These are phyloP conservation scores for Trichoderma citrinoviride DNA, from an alignment of 2,329 filamentous ascomycete genomes.

Conservation along the genomic window DNA sequence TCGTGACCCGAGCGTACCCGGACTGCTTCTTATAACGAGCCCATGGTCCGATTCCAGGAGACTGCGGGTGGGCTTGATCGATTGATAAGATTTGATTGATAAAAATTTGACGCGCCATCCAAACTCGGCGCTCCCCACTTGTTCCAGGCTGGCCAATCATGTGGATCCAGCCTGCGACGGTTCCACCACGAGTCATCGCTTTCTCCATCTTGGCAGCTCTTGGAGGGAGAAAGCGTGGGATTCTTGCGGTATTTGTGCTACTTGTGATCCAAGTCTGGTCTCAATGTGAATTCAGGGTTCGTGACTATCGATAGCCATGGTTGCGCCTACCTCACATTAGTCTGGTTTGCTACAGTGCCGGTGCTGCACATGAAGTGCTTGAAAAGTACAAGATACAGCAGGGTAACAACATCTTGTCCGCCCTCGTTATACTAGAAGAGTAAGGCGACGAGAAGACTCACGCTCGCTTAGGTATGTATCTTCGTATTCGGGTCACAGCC, in stretches of 20 bases:
- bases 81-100: conserved; percentile 52
- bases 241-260: conserved; percentile 3
- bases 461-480: neutral
- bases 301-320: neutral
- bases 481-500: conserved; percentile 6
- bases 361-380: too few relatives aligned
- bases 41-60: conserved; percentile 39
- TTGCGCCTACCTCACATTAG: neutral
- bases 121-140: neutral
- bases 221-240: neutral
- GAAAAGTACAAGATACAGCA: too few relatives aligned
- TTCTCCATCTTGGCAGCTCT: neutral
- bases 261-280: neutral
- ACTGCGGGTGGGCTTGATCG: conserved; percentile 38
- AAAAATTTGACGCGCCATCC: conserved; percentile 32
- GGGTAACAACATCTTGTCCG: too few relatives aligned
- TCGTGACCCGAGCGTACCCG: conserved; percentile 31
- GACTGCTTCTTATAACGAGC: conserved; percentile 11
- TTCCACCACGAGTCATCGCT: conserved; percentile 3
- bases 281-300: neutral
- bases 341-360: too few relatives aligned
- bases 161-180: neutral
- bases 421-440: too few relatives aligned
- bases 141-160: neutral
- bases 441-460: too few relatives aligned